phyloP scores from a whole-genome alignment of 1,284 basidiomycete species.

The Puccinia hordei region DNA sequence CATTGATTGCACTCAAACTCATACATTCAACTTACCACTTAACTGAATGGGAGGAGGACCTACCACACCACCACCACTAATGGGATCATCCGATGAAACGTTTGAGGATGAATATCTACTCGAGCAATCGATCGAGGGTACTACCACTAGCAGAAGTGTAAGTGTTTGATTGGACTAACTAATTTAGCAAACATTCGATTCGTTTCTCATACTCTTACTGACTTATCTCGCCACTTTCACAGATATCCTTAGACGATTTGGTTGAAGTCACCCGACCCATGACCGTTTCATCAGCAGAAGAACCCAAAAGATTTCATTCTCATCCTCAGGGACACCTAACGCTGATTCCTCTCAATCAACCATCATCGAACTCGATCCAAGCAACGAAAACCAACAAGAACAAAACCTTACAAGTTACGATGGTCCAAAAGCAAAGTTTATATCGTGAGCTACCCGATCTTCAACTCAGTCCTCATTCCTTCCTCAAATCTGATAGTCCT shows the following conservation, averaged over 20 bases:
- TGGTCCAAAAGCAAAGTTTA: constrained; percentile 91
- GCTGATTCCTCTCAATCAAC: constrained; percentile 5
- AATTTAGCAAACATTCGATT: background rate
- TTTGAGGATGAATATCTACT: constrained; percentile 32
- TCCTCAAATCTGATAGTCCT: background rate
- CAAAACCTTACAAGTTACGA: constrained; percentile 62
- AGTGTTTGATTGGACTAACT: background rate
- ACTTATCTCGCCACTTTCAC: background rate
- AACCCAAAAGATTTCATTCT: background rate
- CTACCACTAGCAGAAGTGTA: no score
- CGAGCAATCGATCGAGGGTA: constrained; percentile 22
- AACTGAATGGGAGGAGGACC: constrained; percentile 42
- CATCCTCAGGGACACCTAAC: background rate
- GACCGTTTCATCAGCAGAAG: background rate
- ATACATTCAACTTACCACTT: background rate
- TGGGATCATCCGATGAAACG: background rate
- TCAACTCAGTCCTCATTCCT: constrained; percentile 2
- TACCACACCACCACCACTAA: constrained; percentile 1
- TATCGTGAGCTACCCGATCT: constrained; percentile 61
- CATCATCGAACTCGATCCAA: background rate
- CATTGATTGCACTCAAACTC: background rate
- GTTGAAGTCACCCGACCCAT: constrained; percentile 41
- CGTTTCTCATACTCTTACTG: background rate
- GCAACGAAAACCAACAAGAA: background rate
- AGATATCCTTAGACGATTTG: constrained; percentile 45